phyloP scores from a whole-genome alignment of 306 rosid species.

The Nissolia schottii region DNA sequence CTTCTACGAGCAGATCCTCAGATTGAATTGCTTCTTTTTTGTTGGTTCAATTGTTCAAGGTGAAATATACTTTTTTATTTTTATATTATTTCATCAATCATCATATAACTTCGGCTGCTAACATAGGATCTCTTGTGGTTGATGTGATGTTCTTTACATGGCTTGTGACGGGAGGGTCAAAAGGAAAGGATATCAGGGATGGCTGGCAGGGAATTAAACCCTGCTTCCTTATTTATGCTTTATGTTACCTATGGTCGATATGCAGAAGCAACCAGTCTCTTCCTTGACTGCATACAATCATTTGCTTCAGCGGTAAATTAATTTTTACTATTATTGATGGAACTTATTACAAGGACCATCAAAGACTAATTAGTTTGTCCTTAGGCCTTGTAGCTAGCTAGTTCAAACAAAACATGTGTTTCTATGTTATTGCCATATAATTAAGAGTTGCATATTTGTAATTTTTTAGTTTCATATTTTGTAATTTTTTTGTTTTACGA shows the following conservation, averaged over 20 bases:
- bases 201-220: conserved; percentile 82
- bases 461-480: no score
- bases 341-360: not conserved
- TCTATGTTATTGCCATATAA: no score
- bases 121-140: not conserved
- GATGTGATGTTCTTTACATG: conserved; percentile 22
- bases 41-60: conserved; percentile 92
- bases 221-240: conserved; percentile 74
- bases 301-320: conserved; percentile 65
- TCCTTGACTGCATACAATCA: conserved; percentile 70
- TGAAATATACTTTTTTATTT: no score
- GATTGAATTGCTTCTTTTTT: conserved; percentile 89
- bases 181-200: conserved; percentile 63
- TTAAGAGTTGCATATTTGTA: no score
- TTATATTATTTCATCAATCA: no score
- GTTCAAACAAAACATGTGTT: no score
- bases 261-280: conserved; percentile 79
- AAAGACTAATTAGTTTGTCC: no score
- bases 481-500: no score
- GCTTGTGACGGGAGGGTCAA: conserved; percentile 60
- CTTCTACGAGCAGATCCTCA: conserved; percentile 78
- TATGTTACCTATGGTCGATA: conserved; percentile 84
- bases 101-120: not conserved
- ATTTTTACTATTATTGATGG: conserved; percentile 14
- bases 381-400: no score